Evolutionary conservation across 2,329 filamentous ascomycete species (phyloP), one percentile per base, ranked within the genome.

Genomic region (Xylariaceae sp.): DNA sequence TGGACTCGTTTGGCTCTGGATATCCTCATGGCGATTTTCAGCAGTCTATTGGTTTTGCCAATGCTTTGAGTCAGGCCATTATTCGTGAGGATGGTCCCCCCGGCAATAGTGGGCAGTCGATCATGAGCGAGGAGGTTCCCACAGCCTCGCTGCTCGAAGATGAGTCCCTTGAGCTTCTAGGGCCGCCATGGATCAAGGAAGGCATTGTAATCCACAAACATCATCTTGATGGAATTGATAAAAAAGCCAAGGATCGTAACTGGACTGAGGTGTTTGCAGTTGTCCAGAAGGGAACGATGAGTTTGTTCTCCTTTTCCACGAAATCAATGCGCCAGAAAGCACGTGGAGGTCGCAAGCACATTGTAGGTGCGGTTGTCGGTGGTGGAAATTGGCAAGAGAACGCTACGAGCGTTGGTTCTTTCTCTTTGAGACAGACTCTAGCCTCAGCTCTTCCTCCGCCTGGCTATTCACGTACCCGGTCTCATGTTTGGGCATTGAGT

Each of bases 341-440:
- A 8, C 71, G 75, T 38, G 64, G 67, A 29, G 68, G 71, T 17
- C 66, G 72, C 44, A 72, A 71, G 46, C 68, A 67, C 18, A 65
- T 71, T 39, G 72, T 71, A 43, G 75, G 76, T 9, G 81, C 79
- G 11, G 79, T 83, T 6, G 93, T 97, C 2, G 93, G 93, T 51
- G 93, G 93, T 46, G 93, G 93, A 18, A 97, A 98, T 63, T 98
- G 93, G 93, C 91, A 91, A 63, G 90, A 96, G 53, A 97, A 95
- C 59, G 93, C 93, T 4, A 89, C 95, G 50, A 88, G 83, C 50
- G 73, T 96, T 9, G 90, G 88, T 54, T 85, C 84, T 16, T 97
- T 96, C 63, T 82, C 86, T 33, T 79, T 98, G 7, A 81, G 90
- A 16, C 90, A 97, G 62, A 94, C 90, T 1, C 86, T 97, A 50